Evolutionary conservation across 1,139 yeast genomes (phyloP).

Genomic region (Geotrichum siamense): DNA sequence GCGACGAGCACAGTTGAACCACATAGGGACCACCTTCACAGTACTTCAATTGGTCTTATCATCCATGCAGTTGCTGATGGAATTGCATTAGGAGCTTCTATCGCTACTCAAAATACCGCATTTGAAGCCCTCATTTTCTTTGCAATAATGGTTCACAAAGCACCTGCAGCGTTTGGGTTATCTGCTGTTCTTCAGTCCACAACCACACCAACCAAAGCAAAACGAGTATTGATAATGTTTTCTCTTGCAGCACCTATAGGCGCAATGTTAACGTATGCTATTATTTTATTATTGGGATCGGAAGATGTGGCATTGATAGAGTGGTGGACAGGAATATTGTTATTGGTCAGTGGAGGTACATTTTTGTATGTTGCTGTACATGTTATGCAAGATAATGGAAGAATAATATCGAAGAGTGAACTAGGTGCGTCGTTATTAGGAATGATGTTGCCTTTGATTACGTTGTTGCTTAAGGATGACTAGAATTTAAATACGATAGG

Average conservation of each 20-base stretch:
- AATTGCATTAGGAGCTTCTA: slow-evolving; percentile 61
- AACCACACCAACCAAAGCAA: slow-evolving; percentile 24
- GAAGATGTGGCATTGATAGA: slow-evolving; percentile 28
- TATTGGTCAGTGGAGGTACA: slow-evolving; percentile 65
- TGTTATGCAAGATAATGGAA: slow-evolving; percentile 38
- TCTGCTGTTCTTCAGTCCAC: slow-evolving; percentile 44
- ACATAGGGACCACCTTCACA: slow-evolving; percentile 1
- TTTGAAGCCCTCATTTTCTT: slow-evolving; percentile 48
- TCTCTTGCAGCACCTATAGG: slow-evolving; percentile 49
- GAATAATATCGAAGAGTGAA: slow-evolving; percentile 20
- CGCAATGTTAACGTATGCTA: slow-evolving; percentile 43
- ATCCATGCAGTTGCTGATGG: slow-evolving; percentile 72
- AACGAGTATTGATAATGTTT: slow-evolving; percentile 42
- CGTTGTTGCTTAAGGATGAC: slow-evolving; percentile 31
- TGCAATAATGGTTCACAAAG: slow-evolving; percentile 62
- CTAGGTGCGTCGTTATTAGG: slow-evolving; percentile 28
- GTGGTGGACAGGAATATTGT: slow-evolving; percentile 45
- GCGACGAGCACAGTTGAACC: background rate
- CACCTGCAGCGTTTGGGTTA: slow-evolving; percentile 70
- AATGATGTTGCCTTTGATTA: slow-evolving; percentile 32
- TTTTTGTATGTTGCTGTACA: slow-evolving; percentile 65
- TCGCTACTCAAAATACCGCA: slow-evolving; percentile 41
- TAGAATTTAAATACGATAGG: no score
- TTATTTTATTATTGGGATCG: slow-evolving; percentile 35
- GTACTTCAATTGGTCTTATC: slow-evolving; percentile 51